Evolutionary conservation across 208 protist genomes (phyloP), one percentile per base, ranked within the genome.

Genomic region (Acanthamoeba castellanii): DNA sequence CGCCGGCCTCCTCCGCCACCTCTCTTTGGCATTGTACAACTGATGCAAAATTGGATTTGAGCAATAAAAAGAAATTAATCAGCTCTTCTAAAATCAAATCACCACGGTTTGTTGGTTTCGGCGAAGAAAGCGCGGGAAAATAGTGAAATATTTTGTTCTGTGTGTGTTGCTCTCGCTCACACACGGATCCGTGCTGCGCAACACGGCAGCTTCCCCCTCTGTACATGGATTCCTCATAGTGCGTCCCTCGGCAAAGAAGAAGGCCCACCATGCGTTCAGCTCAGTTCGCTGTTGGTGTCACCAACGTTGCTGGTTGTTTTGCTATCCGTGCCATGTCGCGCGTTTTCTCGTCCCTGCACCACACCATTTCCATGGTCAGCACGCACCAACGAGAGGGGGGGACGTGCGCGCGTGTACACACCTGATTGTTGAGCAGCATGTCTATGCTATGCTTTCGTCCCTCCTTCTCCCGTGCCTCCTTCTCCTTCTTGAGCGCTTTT

Each of bases 381-480:
- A 57, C 52, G 0, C 13, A 20, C 16, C 11, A 2, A 14, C 18
- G 16, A 57, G 52, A 13, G 16, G 52, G 20, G 52, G 14, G 52
- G 11, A 57, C 52, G 18, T 6, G 18, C 13, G 52, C 52, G 52
- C 52, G 0, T 1, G 25, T 9, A 30, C 3, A 66, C 59, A n/a
- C 22, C 22, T 66, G 59, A n/a, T 66, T 66, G 59, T 92, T 92
- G 14, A 95, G 45, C 68, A 95, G 70, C 92, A 95, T 94, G 81
- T 95, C 95, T 30, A 95, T 96, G 61, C 70, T 94, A 50, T 95
- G 92, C 74, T 96, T 96, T 52, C 68, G 84, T 20, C 87, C 92
- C 18, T 95, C 94, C 16, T 95, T 95, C 66, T 95, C 76, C 45
- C 70, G 70, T 64, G 70, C 50, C 32, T 92, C 89, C 59, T 78